Percentiles rank a stretch among this genome's conserved stretches.
These are phyloP conservation scores for Rhodotorula kratochvilovae DNA, from an alignment of 768 basidiomycete genomes.

Conservation along the genomic window DNA sequence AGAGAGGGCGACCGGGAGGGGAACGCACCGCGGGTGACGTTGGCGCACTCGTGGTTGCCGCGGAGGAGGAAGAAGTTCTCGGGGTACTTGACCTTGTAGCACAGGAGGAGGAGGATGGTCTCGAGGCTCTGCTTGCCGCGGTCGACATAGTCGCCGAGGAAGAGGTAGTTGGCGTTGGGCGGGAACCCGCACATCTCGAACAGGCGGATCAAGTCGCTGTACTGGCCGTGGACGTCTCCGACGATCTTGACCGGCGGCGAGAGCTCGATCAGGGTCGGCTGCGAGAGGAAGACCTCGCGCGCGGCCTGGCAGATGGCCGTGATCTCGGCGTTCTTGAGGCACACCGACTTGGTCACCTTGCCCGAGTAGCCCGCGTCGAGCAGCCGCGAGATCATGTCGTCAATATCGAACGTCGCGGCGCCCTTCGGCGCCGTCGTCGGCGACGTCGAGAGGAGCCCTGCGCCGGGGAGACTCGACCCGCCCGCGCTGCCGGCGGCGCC, in stretches of 20 bases:
- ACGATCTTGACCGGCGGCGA: constrained; percentile 99
- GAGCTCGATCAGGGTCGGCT: constrained; percentile 94
- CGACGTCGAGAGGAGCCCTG: constrained; percentile 29
- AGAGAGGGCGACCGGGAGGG: not conserved
- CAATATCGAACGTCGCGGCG: constrained; percentile 65
- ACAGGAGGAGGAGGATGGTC: constrained; percentile 90
- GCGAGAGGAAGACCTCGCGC: constrained; percentile 89
- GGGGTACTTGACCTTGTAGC: constrained; percentile 99
- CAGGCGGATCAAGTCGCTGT: constrained; percentile 92
- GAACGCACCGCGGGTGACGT: constrained; percentile 88
- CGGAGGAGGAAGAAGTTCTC: constrained; percentile 98
- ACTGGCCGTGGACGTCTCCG: constrained; percentile 98
- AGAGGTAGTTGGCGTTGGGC: constrained; percentile 92
- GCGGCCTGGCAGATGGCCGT: constrained; percentile 89
- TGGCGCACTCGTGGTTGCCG: constrained; percentile 98
- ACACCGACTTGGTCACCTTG: constrained; percentile 89
- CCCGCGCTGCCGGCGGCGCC: not conserved
- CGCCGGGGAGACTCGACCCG: not conserved
- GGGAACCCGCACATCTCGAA: constrained; percentile 99
- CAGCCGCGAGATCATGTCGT: constrained; percentile 95
- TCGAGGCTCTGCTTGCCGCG: constrained; percentile 97
- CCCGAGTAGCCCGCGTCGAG: constrained; percentile 96
- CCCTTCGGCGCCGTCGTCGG: constrained; percentile 18
- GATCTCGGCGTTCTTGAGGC: constrained; percentile 91
- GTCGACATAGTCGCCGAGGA: constrained; percentile 98